These are phyloP conservation scores for Xenoacremonium recifei DNA, from an alignment of 2,329 filamentous ascomycete genomes.

Conservation along the genomic window DNA sequence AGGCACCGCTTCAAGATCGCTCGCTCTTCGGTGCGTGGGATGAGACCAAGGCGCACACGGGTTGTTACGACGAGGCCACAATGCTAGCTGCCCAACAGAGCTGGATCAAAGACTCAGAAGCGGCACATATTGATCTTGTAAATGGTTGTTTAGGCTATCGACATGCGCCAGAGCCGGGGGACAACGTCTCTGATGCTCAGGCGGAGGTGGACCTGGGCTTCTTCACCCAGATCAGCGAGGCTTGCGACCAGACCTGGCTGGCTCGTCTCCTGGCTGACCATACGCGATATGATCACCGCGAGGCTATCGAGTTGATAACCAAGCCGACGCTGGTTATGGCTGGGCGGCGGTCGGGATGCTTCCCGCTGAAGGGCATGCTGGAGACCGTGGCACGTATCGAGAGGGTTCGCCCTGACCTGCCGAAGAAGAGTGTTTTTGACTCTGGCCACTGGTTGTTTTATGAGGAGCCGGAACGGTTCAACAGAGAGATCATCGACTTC, in stretches of 20 bases:
- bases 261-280: slow-evolving; percentile 25
- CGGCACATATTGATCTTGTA: slow-evolving; percentile 21
- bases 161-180: slow-evolving; percentile 18
- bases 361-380: slow-evolving; percentile 25
- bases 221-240: slow-evolving; percentile 24
- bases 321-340: slow-evolving; percentile 26
- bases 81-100: slow-evolving; percentile 20
- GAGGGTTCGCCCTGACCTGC: slow-evolving; percentile 16
- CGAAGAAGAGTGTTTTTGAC: slow-evolving; percentile 20
- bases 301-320: slow-evolving; percentile 22
- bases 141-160: slow-evolving; percentile 24
- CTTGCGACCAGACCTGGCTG: slow-evolving; percentile 24
- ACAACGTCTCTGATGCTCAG: slow-evolving; percentile 19
- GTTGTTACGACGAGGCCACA: slow-evolving; percentile 25
- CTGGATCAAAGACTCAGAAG: slow-evolving; percentile 21
- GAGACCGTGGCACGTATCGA: slow-evolving; percentile 23
- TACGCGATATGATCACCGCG: slow-evolving; percentile 25
- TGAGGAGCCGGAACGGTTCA: slow-evolving; percentile 25
- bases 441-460: slow-evolving; percentile 28
- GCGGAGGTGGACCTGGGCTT: slow-evolving; percentile 20
- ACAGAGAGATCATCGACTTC: slow-evolving; percentile 22
- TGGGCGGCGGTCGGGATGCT: slow-evolving; percentile 23
- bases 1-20: slow-evolving; percentile 25
- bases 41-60: slow-evolving; percentile 19
- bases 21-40: slow-evolving; percentile 23